Evolutionary conservation across 345 rosid species (phyloP).

Genomic region (Aegle marmelos): DNA sequence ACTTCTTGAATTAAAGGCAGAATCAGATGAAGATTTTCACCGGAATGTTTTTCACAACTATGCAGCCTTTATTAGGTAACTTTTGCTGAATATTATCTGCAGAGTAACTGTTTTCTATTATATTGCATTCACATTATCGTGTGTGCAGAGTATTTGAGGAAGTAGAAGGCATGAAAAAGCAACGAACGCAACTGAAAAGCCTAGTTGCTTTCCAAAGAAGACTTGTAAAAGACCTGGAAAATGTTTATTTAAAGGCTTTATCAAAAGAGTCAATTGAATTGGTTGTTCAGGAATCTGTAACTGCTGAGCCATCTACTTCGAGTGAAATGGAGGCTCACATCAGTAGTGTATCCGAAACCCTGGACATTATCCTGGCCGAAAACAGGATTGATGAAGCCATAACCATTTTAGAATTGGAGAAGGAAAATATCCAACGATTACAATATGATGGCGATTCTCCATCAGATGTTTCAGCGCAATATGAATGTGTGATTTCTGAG

Average conservation of each 20-base stretch:
- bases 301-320: conserved; percentile 22
- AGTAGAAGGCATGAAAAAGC: conserved; percentile 37
- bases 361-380: conserved; percentile 45
- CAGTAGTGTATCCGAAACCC: conserved; percentile 32
- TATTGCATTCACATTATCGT: not conserved
- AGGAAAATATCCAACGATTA: conserved; percentile 31
- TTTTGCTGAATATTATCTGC: not conserved
- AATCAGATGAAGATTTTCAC: conserved; percentile 58
- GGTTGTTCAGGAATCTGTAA: conserved; percentile 20
- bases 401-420: conserved; percentile 36
- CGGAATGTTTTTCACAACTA: conserved; percentile 38
- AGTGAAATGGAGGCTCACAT: conserved; percentile 33
- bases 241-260: conserved; percentile 25
- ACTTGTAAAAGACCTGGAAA: conserved; percentile 40
- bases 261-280: conserved; percentile 35
- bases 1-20: conserved; percentile 51
- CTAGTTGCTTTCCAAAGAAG: conserved; percentile 42
- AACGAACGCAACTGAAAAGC: conserved; percentile 38
- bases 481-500: conserved; percentile 40
- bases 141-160: conserved; percentile 49
- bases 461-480: conserved; percentile 17
- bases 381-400: conserved; percentile 50
- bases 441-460: conserved; percentile 20
- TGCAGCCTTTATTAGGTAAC: conserved; percentile 49
- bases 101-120: not conserved